Conservation (phyloP, 2,329 filamentous ascomycete genomes). For the Paecilomyces sp. region DNA sequence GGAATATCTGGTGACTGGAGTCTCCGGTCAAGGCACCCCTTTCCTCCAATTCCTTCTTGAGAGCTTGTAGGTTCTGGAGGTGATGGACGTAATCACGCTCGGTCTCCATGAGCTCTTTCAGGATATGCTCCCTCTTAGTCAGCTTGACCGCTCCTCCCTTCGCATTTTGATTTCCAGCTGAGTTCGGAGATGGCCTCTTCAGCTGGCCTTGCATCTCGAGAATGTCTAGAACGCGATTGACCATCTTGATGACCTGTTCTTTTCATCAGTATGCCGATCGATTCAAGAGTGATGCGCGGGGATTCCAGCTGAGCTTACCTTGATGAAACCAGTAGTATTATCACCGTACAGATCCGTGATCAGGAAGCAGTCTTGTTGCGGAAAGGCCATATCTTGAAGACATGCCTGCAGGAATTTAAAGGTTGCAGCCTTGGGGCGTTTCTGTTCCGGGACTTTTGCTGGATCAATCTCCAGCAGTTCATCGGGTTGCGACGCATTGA, state of each 20-base stretch:
- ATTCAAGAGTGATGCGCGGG: neutral
- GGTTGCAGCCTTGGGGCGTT: conserved; percentile 76
- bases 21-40: conserved; percentile 84
- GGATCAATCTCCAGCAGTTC: conserved; percentile 63
- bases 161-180: conserved; percentile 39
- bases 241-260: conserved; percentile 71
- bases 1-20: conserved; percentile 85
- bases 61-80: conserved; percentile 82
- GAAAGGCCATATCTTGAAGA: conserved; percentile 71
- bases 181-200: conserved; percentile 51
- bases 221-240: conserved; percentile 85
- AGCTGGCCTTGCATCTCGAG: conserved; percentile 73
- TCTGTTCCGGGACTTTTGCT: conserved; percentile 56
- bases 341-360: conserved; percentile 86
- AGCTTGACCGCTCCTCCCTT: conserved; percentile 47
- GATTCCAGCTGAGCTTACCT: conserved; percentile 47
- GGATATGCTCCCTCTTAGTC: conserved; percentile 75
- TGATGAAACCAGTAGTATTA: conserved; percentile 95
- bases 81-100: conserved; percentile 98
- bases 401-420: conserved; percentile 92
- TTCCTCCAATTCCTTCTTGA: conserved; percentile 85
- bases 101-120: conserved; percentile 86
- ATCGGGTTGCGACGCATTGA: conserved; percentile 72
- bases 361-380: conserved; percentile 78
- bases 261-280: neutral